Percentiles rank a stretch among this genome's conserved stretches.
These are phyloP conservation scores for Arxiozyma bovina DNA, from an alignment of 1,139 yeast species.

Conservation along the genomic window DNA sequence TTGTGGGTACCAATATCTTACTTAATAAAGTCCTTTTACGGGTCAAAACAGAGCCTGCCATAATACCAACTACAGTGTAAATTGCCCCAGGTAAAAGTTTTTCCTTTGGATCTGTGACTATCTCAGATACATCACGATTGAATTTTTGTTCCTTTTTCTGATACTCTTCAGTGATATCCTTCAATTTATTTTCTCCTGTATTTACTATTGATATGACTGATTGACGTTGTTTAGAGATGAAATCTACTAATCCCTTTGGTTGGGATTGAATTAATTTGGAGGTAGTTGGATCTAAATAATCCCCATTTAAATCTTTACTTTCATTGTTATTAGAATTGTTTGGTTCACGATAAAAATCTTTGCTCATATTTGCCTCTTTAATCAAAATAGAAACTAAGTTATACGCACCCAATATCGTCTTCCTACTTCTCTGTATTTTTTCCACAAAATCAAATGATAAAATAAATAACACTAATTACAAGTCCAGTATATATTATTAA, in stretches of 20 bases:
- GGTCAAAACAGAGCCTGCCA: conserved; percentile 72
- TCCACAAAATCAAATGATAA: too few species aligned
- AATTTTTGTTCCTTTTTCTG: conserved; percentile 58
- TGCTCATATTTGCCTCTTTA: conserved; percentile 6
- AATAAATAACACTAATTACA: too few species aligned
- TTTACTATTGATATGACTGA: conserved; percentile 34
- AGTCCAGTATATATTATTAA: too few species aligned
- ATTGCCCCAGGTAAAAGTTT: conserved; percentile 68
- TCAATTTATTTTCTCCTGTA: conserved; percentile 34
- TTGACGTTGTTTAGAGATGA: conserved; percentile 18
- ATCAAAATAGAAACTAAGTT: not conserved
- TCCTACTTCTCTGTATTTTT: too few species aligned
- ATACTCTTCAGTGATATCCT: conserved; percentile 41
- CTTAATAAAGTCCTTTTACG: conserved; percentile 57
- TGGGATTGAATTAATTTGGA: not conserved
- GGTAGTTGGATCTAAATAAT: not conserved
- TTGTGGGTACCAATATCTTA: conserved; percentile 53
- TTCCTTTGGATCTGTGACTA: conserved; percentile 60
- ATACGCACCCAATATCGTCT: not conserved
- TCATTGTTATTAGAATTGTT: not conserved
- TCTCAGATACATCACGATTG: conserved; percentile 54
- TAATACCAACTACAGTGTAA: conserved; percentile 63
- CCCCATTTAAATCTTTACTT: not conserved
- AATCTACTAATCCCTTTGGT: conserved; percentile 14
- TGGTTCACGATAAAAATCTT: conserved; percentile 22